phyloP scores from a whole-genome alignment of 2,329 filamentous ascomycete genomes.

The Pezicula rhizophila region DNA sequence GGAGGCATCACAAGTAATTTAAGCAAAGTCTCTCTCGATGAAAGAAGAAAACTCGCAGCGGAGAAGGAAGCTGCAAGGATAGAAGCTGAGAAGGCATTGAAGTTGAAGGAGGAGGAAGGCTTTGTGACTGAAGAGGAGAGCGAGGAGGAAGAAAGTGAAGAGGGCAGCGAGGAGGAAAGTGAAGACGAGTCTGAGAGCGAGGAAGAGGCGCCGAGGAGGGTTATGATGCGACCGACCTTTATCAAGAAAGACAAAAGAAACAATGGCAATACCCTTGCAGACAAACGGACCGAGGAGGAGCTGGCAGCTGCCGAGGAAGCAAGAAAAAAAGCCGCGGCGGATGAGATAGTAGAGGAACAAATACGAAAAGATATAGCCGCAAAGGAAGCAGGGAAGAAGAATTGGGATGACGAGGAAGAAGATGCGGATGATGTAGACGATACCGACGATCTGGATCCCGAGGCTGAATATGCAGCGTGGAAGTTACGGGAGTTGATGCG shows the following conservation, averaged over 20 bases:
- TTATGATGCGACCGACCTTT: slow-evolving; percentile 60
- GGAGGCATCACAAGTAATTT: slow-evolving; percentile 50
- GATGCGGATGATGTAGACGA: slow-evolving; percentile 77
- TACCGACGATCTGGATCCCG: slow-evolving; percentile 78
- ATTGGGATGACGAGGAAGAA: slow-evolving; percentile 73
- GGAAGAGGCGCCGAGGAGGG: slow-evolving; percentile 47
- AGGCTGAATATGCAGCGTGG: slow-evolving; percentile 87
- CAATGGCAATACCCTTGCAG: slow-evolving; percentile 19
- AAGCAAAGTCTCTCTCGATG: slow-evolving; percentile 45
- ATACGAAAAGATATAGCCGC: slow-evolving; percentile 75
- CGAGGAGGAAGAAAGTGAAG: slow-evolving; percentile 29
- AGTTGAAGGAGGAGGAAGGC: slow-evolving; percentile 48
- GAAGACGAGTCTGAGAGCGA: slow-evolving; percentile 40
- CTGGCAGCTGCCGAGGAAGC: slow-evolving; percentile 50
- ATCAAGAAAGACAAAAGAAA: slow-evolving; percentile 51
- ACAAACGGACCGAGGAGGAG: slow-evolving; percentile 33
- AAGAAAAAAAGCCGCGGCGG: slow-evolving; percentile 63
- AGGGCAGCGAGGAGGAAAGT: slow-evolving; percentile 21
- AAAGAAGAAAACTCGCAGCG: slow-evolving; percentile 39
- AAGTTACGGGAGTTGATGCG: slow-evolving; percentile 86
- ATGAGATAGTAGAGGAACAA: slow-evolving; percentile 82
- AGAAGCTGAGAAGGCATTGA: slow-evolving; percentile 36
- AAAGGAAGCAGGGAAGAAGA: slow-evolving; percentile 68
- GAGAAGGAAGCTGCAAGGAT: slow-evolving; percentile 40
- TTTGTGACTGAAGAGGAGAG: slow-evolving; percentile 47